A percentile compares a stretch with the other conserved stretches of the same genome.
Conservation (phyloP, 495 filamentous ascomycete species). For the Hypoxylon cercidicola region DNA sequence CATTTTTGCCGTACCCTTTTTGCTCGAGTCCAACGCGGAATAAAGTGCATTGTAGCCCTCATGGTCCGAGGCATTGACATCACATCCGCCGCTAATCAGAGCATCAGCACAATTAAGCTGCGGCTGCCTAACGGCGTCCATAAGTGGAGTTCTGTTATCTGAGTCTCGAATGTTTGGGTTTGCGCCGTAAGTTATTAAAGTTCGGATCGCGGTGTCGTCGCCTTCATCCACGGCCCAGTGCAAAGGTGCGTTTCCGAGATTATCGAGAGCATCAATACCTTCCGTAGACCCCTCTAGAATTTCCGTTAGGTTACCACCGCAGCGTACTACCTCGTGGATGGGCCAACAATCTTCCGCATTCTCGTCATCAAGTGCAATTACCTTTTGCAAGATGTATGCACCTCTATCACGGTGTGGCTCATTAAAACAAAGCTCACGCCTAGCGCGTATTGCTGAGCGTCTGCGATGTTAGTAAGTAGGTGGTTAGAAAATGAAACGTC, state of each 20-base stretch:
- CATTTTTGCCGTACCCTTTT: neutral
- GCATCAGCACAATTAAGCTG: neutral
- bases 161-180: neutral
- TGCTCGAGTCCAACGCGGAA: neutral
- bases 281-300: slow-evolving; percentile 13
- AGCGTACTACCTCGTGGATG: slow-evolving; percentile 21
- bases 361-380: slow-evolving; percentile 15
- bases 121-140: neutral
- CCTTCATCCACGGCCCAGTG: neutral
- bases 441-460: neutral
- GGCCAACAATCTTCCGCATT: slow-evolving; percentile 7
- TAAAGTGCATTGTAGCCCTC: neutral
- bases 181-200: slow-evolving; percentile 22
- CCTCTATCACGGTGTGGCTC: neutral
- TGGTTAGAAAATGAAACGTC: neutral
- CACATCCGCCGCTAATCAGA: slow-evolving; percentile 18
- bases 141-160: neutral
- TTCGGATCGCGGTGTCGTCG: neutral
- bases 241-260: slow-evolving; percentile 9
- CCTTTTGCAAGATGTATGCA: neutral
- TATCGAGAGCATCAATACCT: slow-evolving; percentile 10
- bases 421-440: neutral
- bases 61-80: neutral
- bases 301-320: slow-evolving; percentile 1
- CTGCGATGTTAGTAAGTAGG: slow-evolving; percentile 9